phyloP scores from a whole-genome alignment of 495 filamentous ascomycete genomes.

The Darksidea phi region DNA sequence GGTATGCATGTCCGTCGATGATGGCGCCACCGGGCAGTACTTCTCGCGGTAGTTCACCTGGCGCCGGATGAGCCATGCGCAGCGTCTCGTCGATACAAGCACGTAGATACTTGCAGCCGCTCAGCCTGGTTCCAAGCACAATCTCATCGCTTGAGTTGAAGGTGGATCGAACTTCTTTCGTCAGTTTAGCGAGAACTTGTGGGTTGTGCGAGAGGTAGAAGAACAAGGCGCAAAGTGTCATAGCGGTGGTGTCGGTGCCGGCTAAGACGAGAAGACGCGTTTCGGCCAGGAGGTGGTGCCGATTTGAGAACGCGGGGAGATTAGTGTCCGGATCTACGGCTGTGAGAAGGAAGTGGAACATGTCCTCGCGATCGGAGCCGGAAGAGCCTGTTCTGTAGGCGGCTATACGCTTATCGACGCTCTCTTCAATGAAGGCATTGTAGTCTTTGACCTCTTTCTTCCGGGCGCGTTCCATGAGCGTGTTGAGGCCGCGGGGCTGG shows the following conservation, averaged over 20 bases:
- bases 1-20: constrained; percentile 53
- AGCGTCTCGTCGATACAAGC: constrained; percentile 65
- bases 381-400: neutral
- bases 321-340: constrained; percentile 37
- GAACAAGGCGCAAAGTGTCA: constrained; percentile 8
- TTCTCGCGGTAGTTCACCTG: constrained; percentile 56
- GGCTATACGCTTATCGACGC: neutral
- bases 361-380: constrained; percentile 34
- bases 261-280: constrained; percentile 37
- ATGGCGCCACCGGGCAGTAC: constrained; percentile 59
- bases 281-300: constrained; percentile 20
- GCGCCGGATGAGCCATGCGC: constrained; percentile 63
- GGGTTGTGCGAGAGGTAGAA: constrained; percentile 16
- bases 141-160: constrained; percentile 54
- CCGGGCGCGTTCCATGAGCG: neutral
- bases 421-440: neutral
- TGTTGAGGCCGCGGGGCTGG: constrained; percentile 8
- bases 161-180: constrained; percentile 19
- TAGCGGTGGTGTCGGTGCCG: constrained; percentile 22
- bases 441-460: neutral
- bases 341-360: constrained; percentile 41
- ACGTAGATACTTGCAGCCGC: constrained; percentile 53
- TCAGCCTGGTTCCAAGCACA: constrained; percentile 46
- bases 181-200: neutral
- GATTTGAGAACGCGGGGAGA: constrained; percentile 25